Evolutionary conservation across 495 filamentous ascomycete genomes (phyloP).

Genomic region (Diplogelasinospora grovesii): DNA sequence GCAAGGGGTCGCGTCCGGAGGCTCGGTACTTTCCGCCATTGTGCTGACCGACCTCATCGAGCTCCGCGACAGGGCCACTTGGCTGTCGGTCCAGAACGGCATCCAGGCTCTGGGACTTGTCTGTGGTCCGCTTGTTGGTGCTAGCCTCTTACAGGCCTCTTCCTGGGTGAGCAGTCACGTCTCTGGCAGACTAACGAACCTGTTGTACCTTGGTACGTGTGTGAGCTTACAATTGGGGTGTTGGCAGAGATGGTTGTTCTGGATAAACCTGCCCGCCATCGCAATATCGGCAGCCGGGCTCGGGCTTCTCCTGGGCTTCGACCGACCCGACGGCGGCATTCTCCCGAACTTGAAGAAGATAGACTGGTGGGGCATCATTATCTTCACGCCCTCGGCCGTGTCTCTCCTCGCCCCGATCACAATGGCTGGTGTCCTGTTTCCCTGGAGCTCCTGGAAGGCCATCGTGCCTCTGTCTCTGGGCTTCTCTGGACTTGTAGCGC

Average conservation of each 20-base stretch:
- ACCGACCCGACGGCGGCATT: constrained; percentile 12
- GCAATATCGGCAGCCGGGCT: constrained; percentile 26
- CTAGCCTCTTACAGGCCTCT: constrained; percentile 47
- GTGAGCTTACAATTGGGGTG: not conserved
- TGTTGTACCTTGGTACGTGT: constrained; percentile 45
- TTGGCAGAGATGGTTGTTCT: constrained; percentile 28
- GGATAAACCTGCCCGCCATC: constrained; percentile 38
- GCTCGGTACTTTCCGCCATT: constrained; percentile 56
- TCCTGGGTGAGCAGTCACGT: constrained; percentile 58
- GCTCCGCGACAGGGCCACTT: constrained; percentile 42
- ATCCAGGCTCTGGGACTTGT: constrained; percentile 20
- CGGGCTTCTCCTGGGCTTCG: constrained; percentile 32
- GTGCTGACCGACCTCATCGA: constrained; percentile 59
- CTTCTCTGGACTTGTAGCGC: constrained; percentile 30
- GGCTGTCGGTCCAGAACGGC: constrained; percentile 27
- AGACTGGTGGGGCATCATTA: constrained; percentile 53
- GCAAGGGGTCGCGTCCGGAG: constrained; percentile 66
- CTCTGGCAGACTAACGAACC: too few species aligned
- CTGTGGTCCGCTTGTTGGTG: constrained; percentile 14
- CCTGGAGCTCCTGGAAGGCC: constrained; percentile 49
- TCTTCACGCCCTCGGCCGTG: constrained; percentile 46
- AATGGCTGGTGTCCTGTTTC: constrained; percentile 49
- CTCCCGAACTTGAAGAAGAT: constrained; percentile 42
- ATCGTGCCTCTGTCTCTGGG: constrained; percentile 54
- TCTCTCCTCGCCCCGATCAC: constrained; percentile 47